A percentile compares a stretch with the other conserved stretches of the same genome.
phyloP scores from a whole-genome alignment of 306 rosid genomes.

The Prosopis cineraria region DNA sequence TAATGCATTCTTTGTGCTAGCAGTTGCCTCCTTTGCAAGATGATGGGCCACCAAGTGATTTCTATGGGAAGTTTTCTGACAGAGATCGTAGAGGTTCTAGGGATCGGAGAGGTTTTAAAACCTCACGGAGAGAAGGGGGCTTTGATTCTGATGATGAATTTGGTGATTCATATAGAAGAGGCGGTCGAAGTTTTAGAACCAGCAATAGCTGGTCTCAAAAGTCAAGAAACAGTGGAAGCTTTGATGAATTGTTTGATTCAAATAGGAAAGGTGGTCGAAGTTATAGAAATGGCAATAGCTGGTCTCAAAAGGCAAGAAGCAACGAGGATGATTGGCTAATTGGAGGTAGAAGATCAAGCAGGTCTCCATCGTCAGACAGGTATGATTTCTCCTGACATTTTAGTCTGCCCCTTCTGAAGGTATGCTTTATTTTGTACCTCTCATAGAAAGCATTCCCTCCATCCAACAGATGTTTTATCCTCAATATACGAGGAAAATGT shows the following conservation, averaged over 20 bases:
- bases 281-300: conserved; percentile 54
- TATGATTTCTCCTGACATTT: conserved; percentile 23
- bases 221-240: conserved; percentile 55
- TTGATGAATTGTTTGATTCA: conserved; percentile 20
- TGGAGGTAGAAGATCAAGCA: conserved; percentile 76
- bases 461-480: background rate
- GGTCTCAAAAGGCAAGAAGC: conserved; percentile 61
- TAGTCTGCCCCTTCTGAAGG: background rate
- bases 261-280: conserved; percentile 54
- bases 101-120: conserved; percentile 62
- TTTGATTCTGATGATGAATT: conserved; percentile 36
- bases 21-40: conserved; percentile 98
- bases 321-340: conserved; percentile 78
- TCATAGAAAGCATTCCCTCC: background rate
- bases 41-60: conserved; percentile 85
- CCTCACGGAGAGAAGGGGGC: conserved; percentile 53
- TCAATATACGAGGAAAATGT: background rate
- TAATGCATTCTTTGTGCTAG: conserved; percentile 26
- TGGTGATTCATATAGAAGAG: conserved; percentile 37
- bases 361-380: conserved; percentile 81
- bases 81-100: conserved; percentile 60
- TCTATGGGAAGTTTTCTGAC: conserved; percentile 78
- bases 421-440: background rate
- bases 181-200: conserved; percentile 41
- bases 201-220: conserved; percentile 52